phyloP scores from a whole-genome alignment of 139 green algal species.

The Haematococcus sp. region DNA sequence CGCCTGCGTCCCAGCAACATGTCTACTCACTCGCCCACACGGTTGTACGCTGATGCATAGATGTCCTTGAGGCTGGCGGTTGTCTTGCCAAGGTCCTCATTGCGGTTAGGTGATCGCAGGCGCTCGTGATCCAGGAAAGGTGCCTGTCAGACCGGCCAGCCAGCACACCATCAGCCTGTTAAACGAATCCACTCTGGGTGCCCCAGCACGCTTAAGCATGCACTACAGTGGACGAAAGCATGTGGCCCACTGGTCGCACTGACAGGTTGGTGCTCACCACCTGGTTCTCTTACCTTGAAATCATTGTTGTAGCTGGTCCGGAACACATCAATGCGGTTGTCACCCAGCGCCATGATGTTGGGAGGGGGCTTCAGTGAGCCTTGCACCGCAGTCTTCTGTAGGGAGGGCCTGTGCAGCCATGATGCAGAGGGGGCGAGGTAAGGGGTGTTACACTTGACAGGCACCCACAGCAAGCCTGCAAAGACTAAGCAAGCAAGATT shows the following conservation, averaged over 20 bases:
- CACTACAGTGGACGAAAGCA: neutral
- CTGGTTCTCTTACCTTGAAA: constrained; percentile 45
- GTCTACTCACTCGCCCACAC: constrained; percentile 74
- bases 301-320: constrained; percentile 61
- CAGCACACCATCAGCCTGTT: neutral
- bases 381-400: constrained; percentile 53
- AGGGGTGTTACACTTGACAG: no score
- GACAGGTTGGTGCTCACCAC: no score
- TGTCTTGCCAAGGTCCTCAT: constrained; percentile 62
- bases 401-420: constrained; percentile 31
- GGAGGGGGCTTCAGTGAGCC: constrained; percentile 57
- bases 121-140: constrained; percentile 47
- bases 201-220: neutral
- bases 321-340: constrained; percentile 64
- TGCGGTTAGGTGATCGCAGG: constrained; percentile 71
- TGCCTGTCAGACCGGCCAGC: constrained; percentile 2
- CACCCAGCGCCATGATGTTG: constrained; percentile 65
- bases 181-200: neutral
- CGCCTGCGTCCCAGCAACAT: no score
- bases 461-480: no score
- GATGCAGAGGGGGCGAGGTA: no score
- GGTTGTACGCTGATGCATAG: constrained; percentile 64
- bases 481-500: no score
- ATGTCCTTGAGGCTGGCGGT: constrained; percentile 54
- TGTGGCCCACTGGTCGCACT: neutral